phyloP scores from a whole-genome alignment of 306 rosid species.

The Citrullus mucosospermus region DNA sequence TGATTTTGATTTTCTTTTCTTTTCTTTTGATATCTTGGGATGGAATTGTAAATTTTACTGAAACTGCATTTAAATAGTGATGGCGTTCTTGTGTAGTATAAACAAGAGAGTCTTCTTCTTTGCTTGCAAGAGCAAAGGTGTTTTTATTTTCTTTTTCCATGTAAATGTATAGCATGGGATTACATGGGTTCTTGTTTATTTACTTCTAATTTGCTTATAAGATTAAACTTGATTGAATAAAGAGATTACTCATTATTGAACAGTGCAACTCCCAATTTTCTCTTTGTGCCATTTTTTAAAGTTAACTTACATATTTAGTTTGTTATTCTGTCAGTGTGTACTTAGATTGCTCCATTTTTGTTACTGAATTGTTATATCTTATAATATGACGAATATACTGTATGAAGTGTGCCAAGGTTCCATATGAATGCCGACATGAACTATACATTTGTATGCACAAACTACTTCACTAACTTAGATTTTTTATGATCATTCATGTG shows the following conservation, averaged over 20 bases:
- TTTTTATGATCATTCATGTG: too few species aligned
- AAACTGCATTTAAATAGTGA: background rate
- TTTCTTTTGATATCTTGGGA: background rate
- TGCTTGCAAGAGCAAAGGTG: background rate
- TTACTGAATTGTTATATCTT: background rate
- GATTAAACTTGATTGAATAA: background rate
- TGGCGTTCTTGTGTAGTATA: background rate
- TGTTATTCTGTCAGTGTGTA: too few species aligned
- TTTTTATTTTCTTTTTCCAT: background rate
- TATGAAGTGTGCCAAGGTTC: too few species aligned
- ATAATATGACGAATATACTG: too few species aligned
- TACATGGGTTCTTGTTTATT: background rate
- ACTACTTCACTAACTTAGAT: too few species aligned
- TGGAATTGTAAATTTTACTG: conserved; percentile 3
- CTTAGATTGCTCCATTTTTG: background rate
- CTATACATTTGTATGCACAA: too few species aligned
- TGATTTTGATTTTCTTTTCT: too few species aligned
- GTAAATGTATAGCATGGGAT: conserved; percentile 3
- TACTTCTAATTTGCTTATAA: background rate
- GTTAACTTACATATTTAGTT: background rate
- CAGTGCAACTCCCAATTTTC: background rate
- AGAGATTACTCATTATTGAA: background rate
- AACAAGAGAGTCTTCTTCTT: background rate
- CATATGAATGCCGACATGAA: too few species aligned
- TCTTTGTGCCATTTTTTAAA: background rate